Percentiles rank a stretch among this genome's conserved stretches.
These are phyloP conservation scores for Heterobasidion occidentale DNA, from an alignment of 1,284 basidiomycete genomes.

Conservation along the genomic window DNA sequence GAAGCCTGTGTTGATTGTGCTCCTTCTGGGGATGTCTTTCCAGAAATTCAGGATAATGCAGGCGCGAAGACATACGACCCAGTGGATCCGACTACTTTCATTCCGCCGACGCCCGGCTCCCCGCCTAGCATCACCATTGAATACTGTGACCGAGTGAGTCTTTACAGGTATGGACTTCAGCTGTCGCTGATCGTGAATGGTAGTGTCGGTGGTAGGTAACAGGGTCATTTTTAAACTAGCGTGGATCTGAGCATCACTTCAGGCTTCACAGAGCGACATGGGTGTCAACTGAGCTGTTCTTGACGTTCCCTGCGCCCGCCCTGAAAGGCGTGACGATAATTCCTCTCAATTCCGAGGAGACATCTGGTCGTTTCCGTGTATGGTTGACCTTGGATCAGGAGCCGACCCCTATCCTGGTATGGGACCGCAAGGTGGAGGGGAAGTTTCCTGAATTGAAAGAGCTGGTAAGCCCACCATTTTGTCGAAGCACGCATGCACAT, in stretches of 20 bases:
- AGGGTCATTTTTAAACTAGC: slow-evolving; percentile 1
- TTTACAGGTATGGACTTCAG: slow-evolving; percentile 3
- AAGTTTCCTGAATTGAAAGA: slow-evolving; percentile 86
- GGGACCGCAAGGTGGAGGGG: slow-evolving; percentile 83
- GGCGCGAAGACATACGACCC: slow-evolving; percentile 17
- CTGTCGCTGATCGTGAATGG: not conserved
- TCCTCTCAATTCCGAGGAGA: slow-evolving; percentile 74
- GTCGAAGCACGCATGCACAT: not conserved
- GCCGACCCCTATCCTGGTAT: slow-evolving; percentile 39
- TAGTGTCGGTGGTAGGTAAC: slow-evolving; percentile 65
- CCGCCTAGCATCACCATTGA: slow-evolving; percentile 59
- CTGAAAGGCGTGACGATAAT: slow-evolving; percentile 63
- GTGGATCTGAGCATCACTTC: not conserved
- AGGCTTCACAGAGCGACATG: slow-evolving; percentile 85
- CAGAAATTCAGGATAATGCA: not conserved
- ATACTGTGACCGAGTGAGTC: slow-evolving; percentile 78
- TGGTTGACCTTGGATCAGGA: slow-evolving; percentile 56
- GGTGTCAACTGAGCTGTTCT: slow-evolving; percentile 82
- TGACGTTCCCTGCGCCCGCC: slow-evolving; percentile 78
- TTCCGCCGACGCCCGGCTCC: slow-evolving; percentile 41
- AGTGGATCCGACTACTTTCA: slow-evolving; percentile 50
- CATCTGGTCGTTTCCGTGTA: slow-evolving; percentile 81
- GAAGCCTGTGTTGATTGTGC: slow-evolving; percentile 15
- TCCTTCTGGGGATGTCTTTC: not conserved
- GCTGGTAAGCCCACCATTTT: slow-evolving; percentile 43